These are phyloP conservation scores for Barbatosphaeria neglecta DNA, from an alignment of 495 filamentous ascomycete genomes.

Conservation along the genomic window DNA sequence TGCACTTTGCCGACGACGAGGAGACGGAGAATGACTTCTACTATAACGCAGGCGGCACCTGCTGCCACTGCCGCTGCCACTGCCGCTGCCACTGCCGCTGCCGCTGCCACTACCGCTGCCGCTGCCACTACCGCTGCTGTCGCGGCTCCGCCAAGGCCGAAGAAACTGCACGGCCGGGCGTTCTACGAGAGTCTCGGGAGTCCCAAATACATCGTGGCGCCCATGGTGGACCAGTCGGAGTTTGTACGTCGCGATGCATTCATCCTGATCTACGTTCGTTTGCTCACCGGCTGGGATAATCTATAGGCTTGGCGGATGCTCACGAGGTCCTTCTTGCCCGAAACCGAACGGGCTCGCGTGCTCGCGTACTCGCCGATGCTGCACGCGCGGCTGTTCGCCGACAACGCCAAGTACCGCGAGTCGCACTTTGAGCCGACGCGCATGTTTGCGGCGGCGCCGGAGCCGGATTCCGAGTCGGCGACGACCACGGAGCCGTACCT, in stretches of 20 bases:
- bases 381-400: conserved; percentile 73
- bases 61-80: conserved; percentile 6
- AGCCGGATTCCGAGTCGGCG: not conserved
- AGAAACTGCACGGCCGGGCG: conserved; percentile 68
- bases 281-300: not conserved
- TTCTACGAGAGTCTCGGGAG: conserved; percentile 92
- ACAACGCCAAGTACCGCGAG: conserved; percentile 61
- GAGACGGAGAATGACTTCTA: not conserved
- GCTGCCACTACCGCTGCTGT: conserved; percentile 3
- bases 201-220: conserved; percentile 80
- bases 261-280: not conserved
- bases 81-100: not conserved
- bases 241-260: conserved; percentile 50
- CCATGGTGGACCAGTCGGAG: conserved; percentile 98
- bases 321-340: conserved; percentile 74
- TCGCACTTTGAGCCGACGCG: conserved; percentile 61
- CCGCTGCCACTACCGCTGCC: not conserved
- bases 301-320: conserved; percentile 90
- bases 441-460: conserved; percentile 6
- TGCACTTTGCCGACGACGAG: not conserved
- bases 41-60: too few species aligned
- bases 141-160: conserved; percentile 9
- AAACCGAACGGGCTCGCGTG: conserved; percentile 42
- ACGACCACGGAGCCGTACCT: conserved; percentile 38
- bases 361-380: conserved; percentile 92